These are phyloP conservation scores for Pyrenopolyporus hunteri DNA, from an alignment of 495 filamentous ascomycete species.

Conservation along the genomic window DNA sequence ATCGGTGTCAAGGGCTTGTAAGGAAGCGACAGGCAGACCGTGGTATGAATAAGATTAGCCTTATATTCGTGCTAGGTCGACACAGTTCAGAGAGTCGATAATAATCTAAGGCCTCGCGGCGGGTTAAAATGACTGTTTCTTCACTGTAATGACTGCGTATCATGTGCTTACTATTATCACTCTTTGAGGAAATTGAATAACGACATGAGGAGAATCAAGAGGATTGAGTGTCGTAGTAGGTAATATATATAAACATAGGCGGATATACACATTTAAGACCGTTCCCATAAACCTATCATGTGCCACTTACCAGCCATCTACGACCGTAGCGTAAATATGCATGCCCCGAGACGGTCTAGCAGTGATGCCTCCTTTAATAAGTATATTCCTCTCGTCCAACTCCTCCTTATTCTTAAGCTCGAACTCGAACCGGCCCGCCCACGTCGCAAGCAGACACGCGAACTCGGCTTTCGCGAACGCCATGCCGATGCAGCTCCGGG, in stretches of 20 bases:
- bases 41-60: not conserved
- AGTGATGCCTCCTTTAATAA: conserved; percentile 65
- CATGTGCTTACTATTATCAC: not conserved
- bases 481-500: conserved; percentile 66
- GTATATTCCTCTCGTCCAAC: conserved; percentile 60
- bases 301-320: conserved; percentile 66
- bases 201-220: not conserved
- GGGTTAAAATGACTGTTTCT: no score
- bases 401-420: conserved; percentile 63
- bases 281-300: conserved; percentile 27
- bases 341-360: conserved; percentile 69
- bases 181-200: not conserved
- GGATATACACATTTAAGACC: conserved; percentile 37
- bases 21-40: not conserved
- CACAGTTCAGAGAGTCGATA: not conserved
- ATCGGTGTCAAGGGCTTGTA: conserved; percentile 38
- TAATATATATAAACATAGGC: not conserved
- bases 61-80: not conserved
- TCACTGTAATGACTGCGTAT: not conserved
- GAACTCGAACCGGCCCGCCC: conserved; percentile 75
- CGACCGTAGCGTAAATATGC: conserved; percentile 61
- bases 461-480: conserved; percentile 85
- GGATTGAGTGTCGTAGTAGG: not conserved
- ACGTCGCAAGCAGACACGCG: conserved; percentile 76
- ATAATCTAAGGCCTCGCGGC: no score